Evolutionary conservation across 1,139 yeast species (phyloP).

Genomic region (Blastobotrys proliferans): DNA sequence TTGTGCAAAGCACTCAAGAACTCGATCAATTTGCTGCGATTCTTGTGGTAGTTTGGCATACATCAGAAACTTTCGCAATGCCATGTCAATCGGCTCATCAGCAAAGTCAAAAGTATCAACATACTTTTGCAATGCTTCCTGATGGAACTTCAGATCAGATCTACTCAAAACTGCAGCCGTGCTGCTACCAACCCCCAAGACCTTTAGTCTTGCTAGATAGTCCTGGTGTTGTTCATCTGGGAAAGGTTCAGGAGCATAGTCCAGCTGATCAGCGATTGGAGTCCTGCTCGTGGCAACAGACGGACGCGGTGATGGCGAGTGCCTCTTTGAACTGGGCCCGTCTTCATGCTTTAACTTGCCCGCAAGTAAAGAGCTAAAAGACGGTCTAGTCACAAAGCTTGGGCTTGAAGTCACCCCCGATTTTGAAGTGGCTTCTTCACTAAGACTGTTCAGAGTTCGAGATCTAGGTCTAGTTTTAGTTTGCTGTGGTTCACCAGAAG

Average conservation of each 20-base stretch:
- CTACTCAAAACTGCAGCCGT: slow-evolving; percentile 40
- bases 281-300: slow-evolving; percentile 12
- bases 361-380: slow-evolving; percentile 20
- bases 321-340: slow-evolving; percentile 12
- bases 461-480: slow-evolving; percentile 12
- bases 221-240: slow-evolving; percentile 36
- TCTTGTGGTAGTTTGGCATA: slow-evolving; percentile 58
- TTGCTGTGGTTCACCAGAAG: slow-evolving; percentile 5
- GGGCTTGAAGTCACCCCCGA: slow-evolving; percentile 4
- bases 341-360: slow-evolving; percentile 15
- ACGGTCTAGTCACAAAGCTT: slow-evolving; percentile 17
- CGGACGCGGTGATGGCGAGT: slow-evolving; percentile 20
- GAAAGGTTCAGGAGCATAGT: slow-evolving; percentile 22
- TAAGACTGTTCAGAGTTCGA: slow-evolving; percentile 14
- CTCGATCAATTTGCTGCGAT: slow-evolving; percentile 67
- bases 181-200: slow-evolving; percentile 36
- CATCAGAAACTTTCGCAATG: slow-evolving; percentile 55
- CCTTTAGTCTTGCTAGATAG: slow-evolving; percentile 35
- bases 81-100: slow-evolving; percentile 56
- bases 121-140: slow-evolving; percentile 39
- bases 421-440: slow-evolving; percentile 8
- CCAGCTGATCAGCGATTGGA: slow-evolving; percentile 4
- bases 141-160: slow-evolving; percentile 37
- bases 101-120: slow-evolving; percentile 43
- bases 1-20: slow-evolving; percentile 51